Conservation (phyloP, 139 green algal genomes). For the Chlamydomonas sphaeroides region DNA sequence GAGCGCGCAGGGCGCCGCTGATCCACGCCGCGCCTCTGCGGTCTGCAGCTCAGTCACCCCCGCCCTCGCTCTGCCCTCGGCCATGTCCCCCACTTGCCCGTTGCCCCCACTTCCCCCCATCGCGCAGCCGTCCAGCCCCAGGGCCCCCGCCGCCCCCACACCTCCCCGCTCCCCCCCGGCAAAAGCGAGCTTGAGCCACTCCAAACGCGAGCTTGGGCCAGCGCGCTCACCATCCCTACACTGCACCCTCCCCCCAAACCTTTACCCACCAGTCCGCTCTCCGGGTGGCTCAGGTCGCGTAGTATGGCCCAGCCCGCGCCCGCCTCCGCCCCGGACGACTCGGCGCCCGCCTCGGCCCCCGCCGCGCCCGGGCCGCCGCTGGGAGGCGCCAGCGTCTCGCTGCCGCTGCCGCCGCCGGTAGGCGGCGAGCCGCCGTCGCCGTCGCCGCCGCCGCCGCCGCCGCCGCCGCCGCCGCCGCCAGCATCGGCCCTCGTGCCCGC, state of each 20-base stretch:
- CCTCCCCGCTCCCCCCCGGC: no score
- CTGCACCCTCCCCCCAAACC: no score
- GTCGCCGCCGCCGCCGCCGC: neutral
- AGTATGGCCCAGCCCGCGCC: slow-evolving; percentile 38
- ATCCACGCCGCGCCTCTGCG: no score
- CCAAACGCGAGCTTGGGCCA: no score
- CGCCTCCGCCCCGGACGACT: neutral
- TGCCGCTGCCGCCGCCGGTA: no score
- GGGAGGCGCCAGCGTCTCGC: neutral
- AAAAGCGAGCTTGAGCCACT: no score
- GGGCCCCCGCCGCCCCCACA: neutral
- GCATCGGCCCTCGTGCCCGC: no score
- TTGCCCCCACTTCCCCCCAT: no score
- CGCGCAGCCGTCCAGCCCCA: neutral
- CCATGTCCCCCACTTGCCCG: no score
- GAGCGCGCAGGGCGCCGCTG: no score
- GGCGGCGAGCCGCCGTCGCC: neutral
- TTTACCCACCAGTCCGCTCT: slow-evolving; percentile 1
- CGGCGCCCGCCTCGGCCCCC: neutral
- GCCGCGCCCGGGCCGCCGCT: neutral
- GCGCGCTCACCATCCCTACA: no score
- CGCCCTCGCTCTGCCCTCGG: no score
- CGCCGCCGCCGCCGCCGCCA: neutral
- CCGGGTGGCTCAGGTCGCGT: slow-evolving; percentile 10
- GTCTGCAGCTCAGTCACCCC: neutral